Percentiles rank a stretch among this genome's conserved stretches.
These are phyloP conservation scores for Cerioporus squamosus DNA, from an alignment of 1,284 basidiomycete genomes.

Conservation along the genomic window DNA sequence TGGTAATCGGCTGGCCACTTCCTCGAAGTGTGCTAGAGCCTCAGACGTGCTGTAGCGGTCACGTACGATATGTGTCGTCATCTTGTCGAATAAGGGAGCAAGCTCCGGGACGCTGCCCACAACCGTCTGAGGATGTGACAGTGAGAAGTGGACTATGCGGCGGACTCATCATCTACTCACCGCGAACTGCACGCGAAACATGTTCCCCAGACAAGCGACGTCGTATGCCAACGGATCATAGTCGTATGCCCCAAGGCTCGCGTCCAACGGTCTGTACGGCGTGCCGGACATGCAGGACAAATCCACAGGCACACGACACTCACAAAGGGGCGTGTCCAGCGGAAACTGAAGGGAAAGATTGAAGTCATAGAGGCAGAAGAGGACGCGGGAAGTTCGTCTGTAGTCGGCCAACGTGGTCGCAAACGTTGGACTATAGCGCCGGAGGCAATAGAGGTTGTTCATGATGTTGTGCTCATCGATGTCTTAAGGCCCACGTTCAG, in stretches of 20 bases:
- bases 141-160: not conserved
- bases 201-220: constrained; percentile 10
- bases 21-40: not conserved
- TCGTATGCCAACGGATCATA: constrained; percentile 15
- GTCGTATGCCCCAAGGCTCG: not conserved
- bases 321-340: not conserved
- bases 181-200: not conserved
- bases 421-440: no score
- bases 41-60: constrained; percentile 5
- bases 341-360: not conserved
- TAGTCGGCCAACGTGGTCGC: not conserved
- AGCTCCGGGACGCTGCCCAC: not conserved
- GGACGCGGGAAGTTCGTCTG: not conserved
- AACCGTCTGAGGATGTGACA: not conserved
- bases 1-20: not conserved
- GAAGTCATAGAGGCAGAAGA: constrained; percentile 11
- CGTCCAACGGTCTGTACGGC: not conserved
- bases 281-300: not conserved
- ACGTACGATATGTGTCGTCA: constrained; percentile 12
- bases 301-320: not conserved
- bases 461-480: constrained; percentile 5
- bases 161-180: not conserved
- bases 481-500: not conserved
- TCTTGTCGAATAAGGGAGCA: constrained; percentile 7
- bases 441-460: constrained; percentile 1